Conservation (phyloP, 2,329 filamentous ascomycete species). For the Botrytis elliptica region DNA sequence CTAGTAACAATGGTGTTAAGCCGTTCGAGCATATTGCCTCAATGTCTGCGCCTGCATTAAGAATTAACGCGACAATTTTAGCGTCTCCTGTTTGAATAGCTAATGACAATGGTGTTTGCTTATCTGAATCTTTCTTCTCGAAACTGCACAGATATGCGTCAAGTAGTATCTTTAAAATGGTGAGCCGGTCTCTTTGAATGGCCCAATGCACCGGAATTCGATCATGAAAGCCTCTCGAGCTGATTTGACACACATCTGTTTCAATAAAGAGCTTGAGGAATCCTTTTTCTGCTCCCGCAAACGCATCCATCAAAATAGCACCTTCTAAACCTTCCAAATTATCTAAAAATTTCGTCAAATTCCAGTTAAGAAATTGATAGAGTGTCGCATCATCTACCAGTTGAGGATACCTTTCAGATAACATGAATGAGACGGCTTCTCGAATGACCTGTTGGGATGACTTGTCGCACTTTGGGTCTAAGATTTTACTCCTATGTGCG, state of each 20-base stretch:
- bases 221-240: constrained; percentile 19
- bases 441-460: background rate
- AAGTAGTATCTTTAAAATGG: constrained; percentile 9
- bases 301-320: background rate
- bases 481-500: background rate
- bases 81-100: background rate
- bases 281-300: background rate
- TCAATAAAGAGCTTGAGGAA: constrained; percentile 1
- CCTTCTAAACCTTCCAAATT: background rate
- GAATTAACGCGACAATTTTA: background rate
- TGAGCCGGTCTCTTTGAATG: background rate
- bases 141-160: background rate
- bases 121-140: background rate
- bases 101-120: background rate
- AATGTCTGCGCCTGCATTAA: background rate
- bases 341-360: background rate
- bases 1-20: constrained; percentile 3
- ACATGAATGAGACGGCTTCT: background rate
- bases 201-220: constrained; percentile 15
- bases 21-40: background rate
- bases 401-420: background rate
- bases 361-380: constrained; percentile 10
- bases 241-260: constrained; percentile 19
- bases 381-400: background rate
- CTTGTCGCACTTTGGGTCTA: background rate